A percentile compares a stretch with the other conserved stretches of the same genome.
phyloP scores from a whole-genome alignment of 2,329 filamentous ascomycete species.

The Aaosphaeria pasadenensis region DNA sequence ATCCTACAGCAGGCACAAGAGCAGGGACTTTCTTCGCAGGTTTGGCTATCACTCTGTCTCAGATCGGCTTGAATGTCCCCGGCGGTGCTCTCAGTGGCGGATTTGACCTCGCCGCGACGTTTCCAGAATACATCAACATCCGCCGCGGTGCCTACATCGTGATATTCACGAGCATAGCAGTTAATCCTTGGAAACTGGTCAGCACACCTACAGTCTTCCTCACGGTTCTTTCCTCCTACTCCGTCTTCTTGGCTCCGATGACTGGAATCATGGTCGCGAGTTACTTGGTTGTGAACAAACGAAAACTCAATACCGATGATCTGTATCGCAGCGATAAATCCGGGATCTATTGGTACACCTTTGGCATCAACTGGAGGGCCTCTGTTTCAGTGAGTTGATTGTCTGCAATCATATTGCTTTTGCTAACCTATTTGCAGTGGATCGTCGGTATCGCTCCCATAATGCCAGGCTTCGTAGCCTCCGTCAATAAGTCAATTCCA shows the following conservation, averaged over 20 bases:
- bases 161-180: constrained; percentile 26
- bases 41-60: background rate
- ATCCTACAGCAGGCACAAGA: background rate
- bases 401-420: no score
- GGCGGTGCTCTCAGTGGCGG: background rate
- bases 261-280: background rate
- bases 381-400: no score
- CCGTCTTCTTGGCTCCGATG: constrained; percentile 18
- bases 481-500: background rate
- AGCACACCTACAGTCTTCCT: constrained; percentile 8
- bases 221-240: constrained; percentile 13
- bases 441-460: background rate
- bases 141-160: constrained; percentile 39
- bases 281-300: background rate
- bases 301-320: background rate
- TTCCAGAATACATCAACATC: constrained; percentile 41
- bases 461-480: background rate
- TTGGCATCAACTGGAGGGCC: background rate
- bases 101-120: background rate
- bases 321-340: background rate
- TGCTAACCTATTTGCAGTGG: background rate
- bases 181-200: constrained; percentile 31
- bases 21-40: background rate
- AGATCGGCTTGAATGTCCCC: background rate
- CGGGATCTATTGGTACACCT: background rate